phyloP scores from a whole-genome alignment of 2,329 filamentous ascomycete genomes.

The Cordyceps farinosa region DNA sequence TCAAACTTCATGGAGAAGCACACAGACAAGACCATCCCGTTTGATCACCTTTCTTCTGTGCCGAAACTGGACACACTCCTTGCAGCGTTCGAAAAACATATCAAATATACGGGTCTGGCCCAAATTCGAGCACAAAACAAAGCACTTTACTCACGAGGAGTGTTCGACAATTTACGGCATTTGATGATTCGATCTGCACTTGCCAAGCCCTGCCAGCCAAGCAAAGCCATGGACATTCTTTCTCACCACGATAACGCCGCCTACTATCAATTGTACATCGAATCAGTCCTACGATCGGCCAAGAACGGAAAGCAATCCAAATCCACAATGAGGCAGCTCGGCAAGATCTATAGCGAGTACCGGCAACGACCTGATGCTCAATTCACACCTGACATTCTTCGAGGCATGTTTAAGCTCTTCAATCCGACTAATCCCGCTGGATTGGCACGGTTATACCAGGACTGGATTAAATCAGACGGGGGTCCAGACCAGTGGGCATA shows the following conservation, averaged over 20 bases:
- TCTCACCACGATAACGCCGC: slow-evolving; percentile 34
- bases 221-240: slow-evolving; percentile 38
- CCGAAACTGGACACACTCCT: slow-evolving; percentile 31
- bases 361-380: slow-evolving; percentile 38
- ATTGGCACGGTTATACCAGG: slow-evolving; percentile 45
- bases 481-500: slow-evolving; percentile 43
- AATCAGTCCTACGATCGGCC: slow-evolving; percentile 30
- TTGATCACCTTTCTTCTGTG: slow-evolving; percentile 26
- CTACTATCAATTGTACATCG: slow-evolving; percentile 45
- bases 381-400: slow-evolving; percentile 39
- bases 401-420: slow-evolving; percentile 43
- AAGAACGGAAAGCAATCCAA: slow-evolving; percentile 28
- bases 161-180: slow-evolving; percentile 27
- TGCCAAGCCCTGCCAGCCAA: slow-evolving; percentile 32
- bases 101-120: slow-evolving; percentile 27
- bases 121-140: slow-evolving; percentile 25
- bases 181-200: slow-evolving; percentile 31
- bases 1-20: slow-evolving; percentile 21
- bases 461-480: slow-evolving; percentile 44
- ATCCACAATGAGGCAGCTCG: slow-evolving; percentile 32
- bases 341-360: slow-evolving; percentile 45
- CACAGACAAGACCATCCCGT: slow-evolving; percentile 16
- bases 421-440: slow-evolving; percentile 36
- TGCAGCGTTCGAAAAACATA: slow-evolving; percentile 33
- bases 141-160: slow-evolving; percentile 22